phyloP scores from a whole-genome alignment of 805 yeast species.

The Isabelozyma heimii region DNA sequence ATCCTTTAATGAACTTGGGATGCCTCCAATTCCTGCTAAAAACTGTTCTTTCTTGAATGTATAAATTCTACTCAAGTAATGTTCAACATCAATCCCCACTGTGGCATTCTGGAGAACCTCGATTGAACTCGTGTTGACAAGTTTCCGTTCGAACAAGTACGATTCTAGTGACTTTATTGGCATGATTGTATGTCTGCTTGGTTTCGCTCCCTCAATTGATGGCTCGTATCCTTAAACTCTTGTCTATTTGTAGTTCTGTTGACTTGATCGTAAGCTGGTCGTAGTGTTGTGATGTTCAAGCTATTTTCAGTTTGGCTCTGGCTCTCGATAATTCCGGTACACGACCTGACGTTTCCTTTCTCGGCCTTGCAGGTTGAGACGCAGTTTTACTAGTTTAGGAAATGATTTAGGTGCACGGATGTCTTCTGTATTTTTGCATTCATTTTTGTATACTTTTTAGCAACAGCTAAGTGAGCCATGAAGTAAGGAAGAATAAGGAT shows the following conservation, averaged over 20 bases:
- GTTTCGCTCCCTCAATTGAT: neutral
- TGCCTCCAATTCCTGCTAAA: slow-evolving; percentile 77
- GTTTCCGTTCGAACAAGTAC: slow-evolving; percentile 63
- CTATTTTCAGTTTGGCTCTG: neutral
- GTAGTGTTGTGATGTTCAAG: neutral
- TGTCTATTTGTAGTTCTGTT: neutral
- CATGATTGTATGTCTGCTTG: slow-evolving; percentile 17
- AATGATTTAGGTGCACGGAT: neutral
- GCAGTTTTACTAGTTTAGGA: neutral
- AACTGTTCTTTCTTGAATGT: slow-evolving; percentile 65
- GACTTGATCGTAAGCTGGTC: neutral
- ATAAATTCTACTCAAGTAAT: slow-evolving; percentile 64
- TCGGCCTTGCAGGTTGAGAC: neutral
- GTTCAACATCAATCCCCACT: slow-evolving; percentile 81
- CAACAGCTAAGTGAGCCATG: too few species aligned
- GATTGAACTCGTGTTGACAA: slow-evolving; percentile 59
- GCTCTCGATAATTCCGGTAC: neutral
- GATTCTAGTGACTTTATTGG: slow-evolving; percentile 60
- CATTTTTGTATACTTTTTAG: too few species aligned
- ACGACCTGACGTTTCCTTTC: neutral
- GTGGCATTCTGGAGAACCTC: slow-evolving; percentile 64
- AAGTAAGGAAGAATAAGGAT: too few species aligned
- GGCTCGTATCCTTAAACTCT: neutral
- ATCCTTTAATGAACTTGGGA: slow-evolving; percentile 60
- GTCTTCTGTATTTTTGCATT: neutral